These are phyloP conservation scores for Volvox carteri DNA, from an alignment of 163 green algal genomes.

Conservation along the genomic window DNA sequence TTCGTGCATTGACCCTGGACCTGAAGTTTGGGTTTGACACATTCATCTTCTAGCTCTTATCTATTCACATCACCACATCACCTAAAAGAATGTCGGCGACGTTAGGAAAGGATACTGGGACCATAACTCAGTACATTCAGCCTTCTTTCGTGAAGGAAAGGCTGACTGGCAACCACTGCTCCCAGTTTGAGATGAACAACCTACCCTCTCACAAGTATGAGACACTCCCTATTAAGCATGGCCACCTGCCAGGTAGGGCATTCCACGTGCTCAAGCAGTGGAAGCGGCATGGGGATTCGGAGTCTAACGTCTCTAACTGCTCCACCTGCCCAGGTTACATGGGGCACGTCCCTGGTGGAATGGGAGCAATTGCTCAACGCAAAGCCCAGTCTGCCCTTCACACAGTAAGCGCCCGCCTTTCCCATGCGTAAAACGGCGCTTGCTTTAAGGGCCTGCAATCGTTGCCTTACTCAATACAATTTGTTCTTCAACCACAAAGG, in stretches of 20 bases:
- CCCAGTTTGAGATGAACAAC: conserved; percentile 56
- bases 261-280: neutral
- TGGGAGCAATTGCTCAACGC: conserved; percentile 43
- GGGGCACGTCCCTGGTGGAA: conserved; percentile 44
- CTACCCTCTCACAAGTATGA: conserved; percentile 52
- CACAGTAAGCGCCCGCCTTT: conserved; percentile 25
- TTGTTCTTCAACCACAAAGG: neutral
- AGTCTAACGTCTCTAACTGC: neutral
- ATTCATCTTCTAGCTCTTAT: too few species aligned
- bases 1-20: too few species aligned
- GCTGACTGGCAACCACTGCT: conserved; percentile 5
- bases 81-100: conserved; percentile 44
- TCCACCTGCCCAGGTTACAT: conserved; percentile 33
- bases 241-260: conserved; percentile 22
- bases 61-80: too few species aligned
- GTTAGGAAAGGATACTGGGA: conserved; percentile 15
- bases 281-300: neutral
- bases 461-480: neutral
- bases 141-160: conserved; percentile 35
- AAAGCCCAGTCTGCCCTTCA: conserved; percentile 53
- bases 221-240: conserved; percentile 51
- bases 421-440: neutral
- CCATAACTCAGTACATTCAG: conserved; percentile 51
- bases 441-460: neutral
- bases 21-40: too few species aligned